These are phyloP conservation scores for Blastomyces gilchristii DNA, from an alignment of 2,329 filamentous ascomycete species.

Conservation along the genomic window DNA sequence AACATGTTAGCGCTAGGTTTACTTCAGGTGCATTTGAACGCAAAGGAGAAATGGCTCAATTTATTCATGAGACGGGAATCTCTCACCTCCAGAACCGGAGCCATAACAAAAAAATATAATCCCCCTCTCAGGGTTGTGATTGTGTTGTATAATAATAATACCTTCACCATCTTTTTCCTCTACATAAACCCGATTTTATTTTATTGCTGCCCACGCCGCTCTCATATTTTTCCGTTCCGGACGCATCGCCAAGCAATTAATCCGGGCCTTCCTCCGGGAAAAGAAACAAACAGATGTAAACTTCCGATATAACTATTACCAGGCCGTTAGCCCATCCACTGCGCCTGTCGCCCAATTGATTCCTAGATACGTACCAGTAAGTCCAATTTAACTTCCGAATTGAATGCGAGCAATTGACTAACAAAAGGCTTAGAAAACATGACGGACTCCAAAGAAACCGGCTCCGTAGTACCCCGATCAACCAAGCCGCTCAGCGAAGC, in stretches of 20 bases:
- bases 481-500: constrained; percentile 86
- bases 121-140: constrained; percentile 9
- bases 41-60: not conserved
- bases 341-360: constrained; percentile 19
- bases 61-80: not conserved
- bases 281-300: constrained; percentile 5
- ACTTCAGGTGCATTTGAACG: not conserved
- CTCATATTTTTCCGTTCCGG: constrained; percentile 32
- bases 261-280: constrained; percentile 1
- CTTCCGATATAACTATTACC: not conserved
- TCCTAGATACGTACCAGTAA: constrained; percentile 7
- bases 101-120: constrained; percentile 20
- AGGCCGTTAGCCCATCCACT: not conserved
- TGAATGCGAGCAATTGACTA: constrained; percentile 5
- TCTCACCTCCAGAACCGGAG: constrained; percentile 30
- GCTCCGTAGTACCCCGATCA: constrained; percentile 55
- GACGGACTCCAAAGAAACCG: constrained; percentile 47
- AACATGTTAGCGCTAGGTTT: constrained; percentile 5
- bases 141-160: not conserved
- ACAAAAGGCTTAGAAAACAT: constrained; percentile 32
- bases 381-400: not conserved
- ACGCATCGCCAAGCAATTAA: constrained; percentile 2
- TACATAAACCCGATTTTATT: not conserved
- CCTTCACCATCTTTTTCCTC: not conserved
- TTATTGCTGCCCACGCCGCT: constrained; percentile 4